These are phyloP conservation scores for Colletotrichum limetticola DNA, from an alignment of 2,329 filamentous ascomycete genomes.

Conservation along the genomic window DNA sequence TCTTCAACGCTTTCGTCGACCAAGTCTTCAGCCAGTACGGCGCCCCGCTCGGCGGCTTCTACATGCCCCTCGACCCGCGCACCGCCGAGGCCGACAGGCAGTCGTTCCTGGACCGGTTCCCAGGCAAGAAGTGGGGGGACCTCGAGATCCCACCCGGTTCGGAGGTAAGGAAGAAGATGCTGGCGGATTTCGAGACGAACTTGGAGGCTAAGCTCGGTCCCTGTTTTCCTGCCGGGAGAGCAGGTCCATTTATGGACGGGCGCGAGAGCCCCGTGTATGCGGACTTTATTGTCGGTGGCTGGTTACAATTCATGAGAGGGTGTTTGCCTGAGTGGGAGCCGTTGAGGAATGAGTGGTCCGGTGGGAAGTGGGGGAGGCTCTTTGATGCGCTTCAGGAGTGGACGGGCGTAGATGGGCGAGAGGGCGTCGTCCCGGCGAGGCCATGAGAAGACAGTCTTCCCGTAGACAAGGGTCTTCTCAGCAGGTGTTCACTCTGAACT, in stretches of 20 bases:
- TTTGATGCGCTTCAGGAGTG: conserved; percentile 56
- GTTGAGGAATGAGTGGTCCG: conserved; percentile 57
- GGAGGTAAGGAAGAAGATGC: background rate
- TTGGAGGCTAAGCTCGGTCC: background rate
- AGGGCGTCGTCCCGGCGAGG: background rate
- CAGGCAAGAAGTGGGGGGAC: background rate
- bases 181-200: background rate
- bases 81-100: background rate
- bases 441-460: background rate
- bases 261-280: conserved; percentile 62
- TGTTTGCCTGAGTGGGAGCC: conserved; percentile 58
- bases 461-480: background rate
- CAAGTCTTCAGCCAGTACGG: conserved; percentile 21
- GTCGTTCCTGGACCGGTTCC: background rate
- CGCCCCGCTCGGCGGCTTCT: background rate
- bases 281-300: conserved; percentile 67
- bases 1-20: conserved; percentile 48
- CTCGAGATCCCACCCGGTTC: background rate
- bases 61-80: conserved; percentile 4
- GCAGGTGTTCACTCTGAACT: background rate
- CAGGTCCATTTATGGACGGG: conserved; percentile 54
- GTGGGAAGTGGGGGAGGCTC: conserved; percentile 60
- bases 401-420: conserved; percentile 41
- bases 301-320: conserved; percentile 58
- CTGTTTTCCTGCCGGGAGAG: conserved; percentile 45